phyloP scores from a whole-genome alignment of 352 stramenopile genomes.

The Pythium aquatile region DNA sequence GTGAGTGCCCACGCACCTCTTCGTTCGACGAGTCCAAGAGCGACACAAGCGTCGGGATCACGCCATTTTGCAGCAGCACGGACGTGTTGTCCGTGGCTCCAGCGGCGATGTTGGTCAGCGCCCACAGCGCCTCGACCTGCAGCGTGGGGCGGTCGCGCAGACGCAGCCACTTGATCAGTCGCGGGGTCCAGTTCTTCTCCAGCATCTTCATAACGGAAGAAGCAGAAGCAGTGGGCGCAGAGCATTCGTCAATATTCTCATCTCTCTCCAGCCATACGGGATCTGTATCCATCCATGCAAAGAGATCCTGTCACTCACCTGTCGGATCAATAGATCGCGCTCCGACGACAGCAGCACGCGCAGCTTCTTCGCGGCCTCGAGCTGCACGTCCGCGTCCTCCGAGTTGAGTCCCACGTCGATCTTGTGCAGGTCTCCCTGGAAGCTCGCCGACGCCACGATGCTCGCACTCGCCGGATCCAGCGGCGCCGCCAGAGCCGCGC shows the following conservation, averaged over 20 bases:
- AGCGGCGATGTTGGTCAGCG: constrained; percentile 94
- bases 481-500: constrained; percentile 9
- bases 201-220: constrained; percentile 44
- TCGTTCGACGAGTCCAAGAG: constrained; percentile 89
- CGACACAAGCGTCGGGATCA: constrained; percentile 90
- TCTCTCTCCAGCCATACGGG: background rate
- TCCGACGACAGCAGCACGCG: constrained; percentile 83
- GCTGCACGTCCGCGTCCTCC: constrained; percentile 77
- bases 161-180: constrained; percentile 83
- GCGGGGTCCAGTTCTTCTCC: constrained; percentile 87
- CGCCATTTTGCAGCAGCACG: constrained; percentile 90
- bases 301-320: constrained; percentile 37
- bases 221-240: background rate
- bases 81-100: constrained; percentile 91
- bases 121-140: constrained; percentile 93
- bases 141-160: constrained; percentile 76
- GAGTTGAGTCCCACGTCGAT: constrained; percentile 80
- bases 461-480: constrained; percentile 35
- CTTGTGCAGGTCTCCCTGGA: constrained; percentile 81
- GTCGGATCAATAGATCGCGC: constrained; percentile 80
- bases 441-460: constrained; percentile 51
- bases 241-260: background rate
- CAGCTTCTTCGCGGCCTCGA: constrained; percentile 86
- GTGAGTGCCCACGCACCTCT: constrained; percentile 53
- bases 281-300: background rate